A percentile compares a stretch with the other conserved stretches of the same genome.
Evolutionary conservation across 768 basidiomycete species (phyloP).

Genomic region (Chalciporus piperatus): DNA sequence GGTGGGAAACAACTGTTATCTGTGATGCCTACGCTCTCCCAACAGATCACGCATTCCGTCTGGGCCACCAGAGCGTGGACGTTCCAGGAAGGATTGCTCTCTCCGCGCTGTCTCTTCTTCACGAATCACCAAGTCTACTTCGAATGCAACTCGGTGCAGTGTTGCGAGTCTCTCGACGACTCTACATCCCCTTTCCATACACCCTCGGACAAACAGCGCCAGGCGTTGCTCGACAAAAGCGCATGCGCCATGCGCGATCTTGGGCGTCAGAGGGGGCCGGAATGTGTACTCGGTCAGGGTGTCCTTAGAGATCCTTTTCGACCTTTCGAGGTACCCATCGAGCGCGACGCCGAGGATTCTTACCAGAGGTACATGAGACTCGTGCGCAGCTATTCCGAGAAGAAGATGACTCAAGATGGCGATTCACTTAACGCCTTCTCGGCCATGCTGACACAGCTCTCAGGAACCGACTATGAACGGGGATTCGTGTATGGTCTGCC

Average conservation of each 20-base stretch:
- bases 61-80: conserved; percentile 10
- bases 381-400: background rate
- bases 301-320: conserved; percentile 3
- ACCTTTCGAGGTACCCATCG: background rate
- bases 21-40: background rate
- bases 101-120: conserved; percentile 6
- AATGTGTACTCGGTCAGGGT: background rate
- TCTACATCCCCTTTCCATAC: background rate
- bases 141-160: conserved; percentile 1
- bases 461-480: background rate
- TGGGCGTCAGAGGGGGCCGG: background rate
- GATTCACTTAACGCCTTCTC: conserved; percentile 1
- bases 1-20: background rate
- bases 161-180: conserved; percentile 2
- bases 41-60: background rate
- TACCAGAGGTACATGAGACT: background rate
- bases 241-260: background rate
- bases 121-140: conserved; percentile 11
- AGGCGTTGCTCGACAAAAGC: background rate
- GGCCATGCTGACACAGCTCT: background rate
- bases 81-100: conserved; percentile 9
- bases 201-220: background rate
- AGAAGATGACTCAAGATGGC: background rate
- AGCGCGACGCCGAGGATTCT: background rate
- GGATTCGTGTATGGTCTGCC: background rate